phyloP scores from a whole-genome alignment of 2,329 filamentous ascomycete genomes.

The Spiromastix sp. region DNA sequence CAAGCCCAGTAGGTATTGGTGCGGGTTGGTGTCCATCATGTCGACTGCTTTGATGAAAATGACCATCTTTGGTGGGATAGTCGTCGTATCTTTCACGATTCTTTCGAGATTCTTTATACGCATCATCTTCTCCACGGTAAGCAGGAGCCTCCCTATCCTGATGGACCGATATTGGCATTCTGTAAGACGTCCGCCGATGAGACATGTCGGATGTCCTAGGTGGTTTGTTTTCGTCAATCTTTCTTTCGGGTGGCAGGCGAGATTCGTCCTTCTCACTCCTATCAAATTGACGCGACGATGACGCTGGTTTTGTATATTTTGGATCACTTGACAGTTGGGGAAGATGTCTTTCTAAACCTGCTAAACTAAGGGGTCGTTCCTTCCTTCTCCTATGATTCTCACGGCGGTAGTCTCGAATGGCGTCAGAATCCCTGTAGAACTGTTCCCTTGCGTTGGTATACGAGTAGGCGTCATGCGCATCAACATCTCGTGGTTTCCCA shows the following conservation, averaged over 20 bases:
- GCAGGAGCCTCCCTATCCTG: constrained; percentile 37
- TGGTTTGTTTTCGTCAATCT: constrained; percentile 18
- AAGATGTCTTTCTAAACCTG: constrained; percentile 24
- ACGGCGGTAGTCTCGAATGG: constrained; percentile 17
- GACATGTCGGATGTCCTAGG: constrained; percentile 27
- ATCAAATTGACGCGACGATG: constrained; percentile 27
- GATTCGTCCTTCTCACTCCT: constrained; percentile 14
- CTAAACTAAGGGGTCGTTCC: constrained; percentile 30
- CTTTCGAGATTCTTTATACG: constrained; percentile 28
- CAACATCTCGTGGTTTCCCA: constrained; percentile 25
- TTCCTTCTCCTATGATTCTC: constrained; percentile 21
- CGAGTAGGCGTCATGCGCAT: constrained; percentile 34
- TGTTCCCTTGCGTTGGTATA: constrained; percentile 39
- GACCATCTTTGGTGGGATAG: constrained; percentile 6
- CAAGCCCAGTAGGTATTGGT: constrained; percentile 18
- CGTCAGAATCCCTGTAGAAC: constrained; percentile 35
- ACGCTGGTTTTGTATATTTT: constrained; percentile 23
- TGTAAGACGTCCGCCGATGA: constrained; percentile 29
- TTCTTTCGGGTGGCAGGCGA: constrained; percentile 12
- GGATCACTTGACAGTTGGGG: constrained; percentile 13
- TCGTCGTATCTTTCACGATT: constrained; percentile 8
- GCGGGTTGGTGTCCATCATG: no score
- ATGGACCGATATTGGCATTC: constrained; percentile 36
- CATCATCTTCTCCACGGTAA: constrained; percentile 35
- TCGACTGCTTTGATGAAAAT: not conserved